phyloP scores from a whole-genome alignment of 148 eudicot genomes.

The Dianthus caryophyllus region DNA sequence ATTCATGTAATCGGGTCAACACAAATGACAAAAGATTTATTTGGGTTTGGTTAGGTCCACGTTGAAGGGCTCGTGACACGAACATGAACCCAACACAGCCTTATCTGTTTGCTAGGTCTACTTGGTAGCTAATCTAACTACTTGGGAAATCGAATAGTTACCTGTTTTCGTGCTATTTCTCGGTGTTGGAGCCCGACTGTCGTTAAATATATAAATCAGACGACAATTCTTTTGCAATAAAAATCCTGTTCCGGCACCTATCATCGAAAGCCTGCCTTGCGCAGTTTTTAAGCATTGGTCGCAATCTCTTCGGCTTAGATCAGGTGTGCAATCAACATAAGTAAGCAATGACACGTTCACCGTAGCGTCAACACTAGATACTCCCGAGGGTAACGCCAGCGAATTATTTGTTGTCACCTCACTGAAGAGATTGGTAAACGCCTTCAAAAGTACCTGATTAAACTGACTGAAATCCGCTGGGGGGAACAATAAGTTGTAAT shows the following conservation, averaged over 20 bases:
- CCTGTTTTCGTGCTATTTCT: not conserved
- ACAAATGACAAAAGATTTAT: too few species aligned
- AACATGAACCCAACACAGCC: too few species aligned
- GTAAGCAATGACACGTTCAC: not conserved
- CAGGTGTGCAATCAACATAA: conserved; percentile 14
- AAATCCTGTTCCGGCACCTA: not conserved
- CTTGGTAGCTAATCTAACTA: too few species aligned
- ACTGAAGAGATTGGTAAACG: conserved; percentile 9
- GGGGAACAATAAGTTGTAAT: not conserved
- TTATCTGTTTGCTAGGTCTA: too few species aligned
- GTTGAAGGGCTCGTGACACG: too few species aligned
- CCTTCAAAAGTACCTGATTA: conserved; percentile 6
- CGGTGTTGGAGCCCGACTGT: not conserved
- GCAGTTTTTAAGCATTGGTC: conserved; percentile 16
- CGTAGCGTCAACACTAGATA: not conserved
- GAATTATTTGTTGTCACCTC: not conserved
- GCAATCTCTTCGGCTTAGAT: conserved; percentile 8
- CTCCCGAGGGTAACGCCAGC: not conserved
- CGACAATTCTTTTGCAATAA: conserved; percentile 20
- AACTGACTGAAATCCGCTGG: conserved; percentile 7
- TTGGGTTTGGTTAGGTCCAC: too few species aligned
- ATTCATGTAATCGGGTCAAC: too few species aligned
- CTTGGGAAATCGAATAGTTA: not conserved
- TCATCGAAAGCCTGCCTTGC: not conserved
- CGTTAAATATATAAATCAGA: not conserved